phyloP scores from a whole-genome alignment of 139 green algal species.

The Chlamydomonas eustigma region DNA sequence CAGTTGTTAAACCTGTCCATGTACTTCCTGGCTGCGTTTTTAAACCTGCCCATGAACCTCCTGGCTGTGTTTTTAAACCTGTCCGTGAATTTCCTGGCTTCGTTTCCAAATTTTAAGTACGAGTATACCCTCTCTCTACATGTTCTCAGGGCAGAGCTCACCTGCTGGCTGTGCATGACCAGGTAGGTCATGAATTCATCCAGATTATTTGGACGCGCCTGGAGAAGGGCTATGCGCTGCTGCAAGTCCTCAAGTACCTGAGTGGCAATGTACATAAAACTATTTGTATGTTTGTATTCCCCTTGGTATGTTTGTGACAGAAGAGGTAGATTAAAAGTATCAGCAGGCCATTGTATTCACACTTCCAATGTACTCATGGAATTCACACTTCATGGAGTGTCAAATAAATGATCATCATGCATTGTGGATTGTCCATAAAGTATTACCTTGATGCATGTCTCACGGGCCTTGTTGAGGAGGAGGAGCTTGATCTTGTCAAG shows the following conservation, averaged over 20 bases:
- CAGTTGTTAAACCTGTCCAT: no score
- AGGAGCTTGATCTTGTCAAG: constrained; percentile 70
- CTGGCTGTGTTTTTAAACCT: no score
- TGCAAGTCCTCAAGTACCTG: constrained; percentile 54
- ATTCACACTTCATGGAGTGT: not conserved
- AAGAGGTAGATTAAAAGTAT: no score
- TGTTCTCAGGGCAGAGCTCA: not conserved
- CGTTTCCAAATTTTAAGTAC: no score
- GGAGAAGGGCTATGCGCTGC: constrained; percentile 48
- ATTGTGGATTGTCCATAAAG: not conserved
- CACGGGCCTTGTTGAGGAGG: constrained; percentile 56
- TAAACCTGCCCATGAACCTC: no score
- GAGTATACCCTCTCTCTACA: not conserved
- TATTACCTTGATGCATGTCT: constrained; percentile 44
- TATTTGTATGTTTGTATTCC: no score
- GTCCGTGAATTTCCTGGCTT: no score
- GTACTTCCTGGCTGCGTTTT: no score
- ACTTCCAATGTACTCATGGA: not conserved
- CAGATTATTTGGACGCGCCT: constrained; percentile 48
- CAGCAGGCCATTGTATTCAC: no score
- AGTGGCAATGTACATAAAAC: no score
- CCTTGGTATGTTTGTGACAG: no score
- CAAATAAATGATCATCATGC: not conserved
- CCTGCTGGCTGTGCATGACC: constrained; percentile 5
- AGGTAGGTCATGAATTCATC: constrained; percentile 68